Evolutionary conservation across 1,284 basidiomycete genomes (phyloP), one percentile per base, ranked within the genome.

Genomic region (Inonotus hispidus): DNA sequence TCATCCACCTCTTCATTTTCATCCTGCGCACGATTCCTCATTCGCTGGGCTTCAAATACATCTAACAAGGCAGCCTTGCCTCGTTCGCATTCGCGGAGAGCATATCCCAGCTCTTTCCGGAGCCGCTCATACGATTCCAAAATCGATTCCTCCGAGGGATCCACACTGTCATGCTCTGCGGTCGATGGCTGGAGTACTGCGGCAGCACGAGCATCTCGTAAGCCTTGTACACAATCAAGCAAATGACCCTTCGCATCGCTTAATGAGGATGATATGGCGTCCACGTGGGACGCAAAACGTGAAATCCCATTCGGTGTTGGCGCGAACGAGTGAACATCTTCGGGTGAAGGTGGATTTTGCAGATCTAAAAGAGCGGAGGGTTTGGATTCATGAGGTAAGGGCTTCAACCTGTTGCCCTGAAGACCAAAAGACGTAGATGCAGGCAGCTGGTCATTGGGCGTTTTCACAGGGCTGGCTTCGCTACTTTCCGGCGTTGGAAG

Each of bases 31-130:
- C 69, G 0, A 72, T 71, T 2, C 76, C 75, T 11, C 1, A 73
- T 73, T 1, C 72, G 68, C 0, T 74, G 73, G 0, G 83, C 80
- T n/a, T 74, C 69, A 3, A 89, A 71, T 59, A 86, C 71, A 52
- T 85, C 80, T 2, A 85, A 66, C 27, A 92, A 73, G 10, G 79
- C 77, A 50, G 84, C 84, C 14, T 86, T 76, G 0, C 89, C 90
- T 3, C 90, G 80, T 70, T 92, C 90, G 67, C 89, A 92, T 67
- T 92, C 89, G 10, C 88, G 75, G 16, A 91, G 72, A 0, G 88
- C 89, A 29, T 85, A 72, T 6, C 88, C 89, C 3, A 92, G 78
- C 67, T 90, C 88, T 8, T 82, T 80, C 11, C 89, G 79, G n/a
- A 92, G 74, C 0, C 83, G 75, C 58, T 91, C 89, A 68, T 89